These are phyloP conservation scores for Oryza glumipatula DNA, from an alignment of 176 grass and related monocot genomes.

Conservation along the genomic window DNA sequence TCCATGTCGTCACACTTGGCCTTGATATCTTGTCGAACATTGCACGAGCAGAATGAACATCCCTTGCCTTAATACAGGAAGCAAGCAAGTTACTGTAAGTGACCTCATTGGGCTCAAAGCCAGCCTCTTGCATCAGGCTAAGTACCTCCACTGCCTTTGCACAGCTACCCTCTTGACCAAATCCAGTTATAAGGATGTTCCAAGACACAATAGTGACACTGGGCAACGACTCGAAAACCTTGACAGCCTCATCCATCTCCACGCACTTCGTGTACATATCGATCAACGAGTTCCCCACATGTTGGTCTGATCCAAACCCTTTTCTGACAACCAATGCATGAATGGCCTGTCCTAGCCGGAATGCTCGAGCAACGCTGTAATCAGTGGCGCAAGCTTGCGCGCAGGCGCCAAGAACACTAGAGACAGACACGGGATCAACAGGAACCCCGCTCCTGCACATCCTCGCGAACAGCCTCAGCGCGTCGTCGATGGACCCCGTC, in stretches of 20 bases:
- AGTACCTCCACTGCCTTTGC: slow-evolving; percentile 55
- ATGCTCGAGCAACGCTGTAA: neutral
- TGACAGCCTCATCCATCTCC: slow-evolving; percentile 59
- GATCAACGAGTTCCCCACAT: slow-evolving; percentile 75
- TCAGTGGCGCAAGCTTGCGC: slow-evolving; percentile 49
- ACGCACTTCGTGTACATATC: slow-evolving; percentile 73
- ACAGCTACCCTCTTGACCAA: slow-evolving; percentile 52
- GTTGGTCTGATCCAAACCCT: slow-evolving; percentile 67
- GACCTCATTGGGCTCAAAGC: slow-evolving; percentile 74
- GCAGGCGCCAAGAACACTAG: slow-evolving; percentile 70
- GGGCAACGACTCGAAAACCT: slow-evolving; percentile 57
- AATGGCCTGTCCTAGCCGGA: slow-evolving; percentile 53
- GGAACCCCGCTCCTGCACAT: slow-evolving; percentile 63
- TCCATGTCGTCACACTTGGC: slow-evolving; percentile 70
- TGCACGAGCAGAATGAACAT: slow-evolving; percentile 61
- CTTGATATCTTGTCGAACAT: slow-evolving; percentile 77
- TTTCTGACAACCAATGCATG: slow-evolving; percentile 63
- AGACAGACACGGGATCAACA: slow-evolving; percentile 71
- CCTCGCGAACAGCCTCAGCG: slow-evolving; percentile 68
- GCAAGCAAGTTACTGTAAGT: slow-evolving; percentile 84
- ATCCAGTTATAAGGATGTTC: slow-evolving; percentile 88
- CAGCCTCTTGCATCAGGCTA: slow-evolving; percentile 70
- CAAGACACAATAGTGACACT: slow-evolving; percentile 71
- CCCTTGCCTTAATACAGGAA: slow-evolving; percentile 55
- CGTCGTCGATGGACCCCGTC: slow-evolving; percentile 52